Conservation (phyloP, 2,329 filamentous ascomycete genomes). For the Nemania sp. region DNA sequence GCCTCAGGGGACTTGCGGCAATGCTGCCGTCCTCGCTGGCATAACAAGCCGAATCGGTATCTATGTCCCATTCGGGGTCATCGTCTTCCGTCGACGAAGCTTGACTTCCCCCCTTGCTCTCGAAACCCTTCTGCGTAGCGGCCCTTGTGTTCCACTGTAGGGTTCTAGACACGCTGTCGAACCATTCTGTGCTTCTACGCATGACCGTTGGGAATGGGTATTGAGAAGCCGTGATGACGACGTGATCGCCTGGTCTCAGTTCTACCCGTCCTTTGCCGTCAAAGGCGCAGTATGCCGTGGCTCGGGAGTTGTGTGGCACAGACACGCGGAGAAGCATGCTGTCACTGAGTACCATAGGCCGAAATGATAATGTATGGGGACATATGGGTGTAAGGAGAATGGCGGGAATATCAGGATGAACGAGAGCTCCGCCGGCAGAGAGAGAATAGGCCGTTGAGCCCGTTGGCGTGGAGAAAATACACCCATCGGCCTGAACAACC, state of each 20-base stretch:
- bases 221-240: conserved; percentile 93
- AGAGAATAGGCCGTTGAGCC: conserved; percentile 93
- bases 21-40: conserved; percentile 74
- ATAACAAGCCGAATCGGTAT: conserved; percentile 78
- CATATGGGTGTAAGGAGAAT: conserved; percentile 97
- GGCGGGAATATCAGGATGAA: conserved; percentile 95
- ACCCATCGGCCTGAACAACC: conserved; percentile 94
- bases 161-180: conserved; percentile 90
- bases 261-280: conserved; percentile 96
- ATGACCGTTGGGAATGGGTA: conserved; percentile 98
- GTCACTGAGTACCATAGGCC: conserved; percentile 96
- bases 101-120: conserved; percentile 51
- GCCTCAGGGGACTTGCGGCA: conserved; percentile 68
- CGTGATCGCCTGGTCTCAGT: conserved; percentile 88
- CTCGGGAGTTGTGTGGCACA: conserved; percentile 81
- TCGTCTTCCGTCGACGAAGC: conserved; percentile 56
- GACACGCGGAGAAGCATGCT: conserved; percentile 89
- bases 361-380: conserved; percentile 94
- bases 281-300: conserved; percentile 95
- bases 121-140: conserved; percentile 90
- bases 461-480: conserved; percentile 96
- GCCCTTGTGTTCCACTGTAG: conserved; percentile 94
- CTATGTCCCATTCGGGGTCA: conserved; percentile 85
- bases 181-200: conserved; percentile 90
- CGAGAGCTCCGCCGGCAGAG: conserved; percentile 91